phyloP scores from a whole-genome alignment of 148 eudicot species.

The Camellia japonica region DNA sequence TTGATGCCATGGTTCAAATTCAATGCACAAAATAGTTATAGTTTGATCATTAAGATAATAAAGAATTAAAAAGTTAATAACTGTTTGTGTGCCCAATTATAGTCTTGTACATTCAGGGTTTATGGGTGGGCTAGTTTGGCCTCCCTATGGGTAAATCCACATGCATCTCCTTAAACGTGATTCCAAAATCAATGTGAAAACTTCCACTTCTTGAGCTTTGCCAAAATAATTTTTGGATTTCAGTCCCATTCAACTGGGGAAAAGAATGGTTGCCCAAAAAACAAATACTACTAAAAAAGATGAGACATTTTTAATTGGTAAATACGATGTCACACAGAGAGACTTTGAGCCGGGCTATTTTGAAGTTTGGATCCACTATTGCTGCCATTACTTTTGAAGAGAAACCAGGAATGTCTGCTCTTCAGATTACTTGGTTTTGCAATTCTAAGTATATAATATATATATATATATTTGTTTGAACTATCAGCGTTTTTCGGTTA shows the following conservation, averaged over 20 bases:
- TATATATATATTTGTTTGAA: background rate
- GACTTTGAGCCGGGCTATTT: background rate
- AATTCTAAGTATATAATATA: background rate
- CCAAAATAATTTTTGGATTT: background rate
- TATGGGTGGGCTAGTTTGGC: background rate
- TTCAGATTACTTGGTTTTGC: background rate
- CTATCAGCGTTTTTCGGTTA: constrained; percentile 1
- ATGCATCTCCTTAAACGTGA: background rate
- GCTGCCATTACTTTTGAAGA: background rate
- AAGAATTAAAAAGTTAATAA: background rate
- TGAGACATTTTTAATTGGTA: background rate
- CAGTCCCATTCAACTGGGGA: background rate
- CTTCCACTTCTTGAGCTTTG: background rate
- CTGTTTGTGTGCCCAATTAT: background rate
- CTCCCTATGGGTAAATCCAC: background rate
- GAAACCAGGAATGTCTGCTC: background rate
- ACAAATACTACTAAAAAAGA: background rate
- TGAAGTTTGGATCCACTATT: constrained; percentile 6
- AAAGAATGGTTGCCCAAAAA: background rate
- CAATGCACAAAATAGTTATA: background rate
- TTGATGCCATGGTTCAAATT: background rate
- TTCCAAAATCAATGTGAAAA: background rate
- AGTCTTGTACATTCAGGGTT: background rate
- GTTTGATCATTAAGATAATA: background rate
- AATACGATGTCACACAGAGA: background rate